Conservation (phyloP, 2,329 filamentous ascomycete species). For the Paramyrothecium sp. region DNA sequence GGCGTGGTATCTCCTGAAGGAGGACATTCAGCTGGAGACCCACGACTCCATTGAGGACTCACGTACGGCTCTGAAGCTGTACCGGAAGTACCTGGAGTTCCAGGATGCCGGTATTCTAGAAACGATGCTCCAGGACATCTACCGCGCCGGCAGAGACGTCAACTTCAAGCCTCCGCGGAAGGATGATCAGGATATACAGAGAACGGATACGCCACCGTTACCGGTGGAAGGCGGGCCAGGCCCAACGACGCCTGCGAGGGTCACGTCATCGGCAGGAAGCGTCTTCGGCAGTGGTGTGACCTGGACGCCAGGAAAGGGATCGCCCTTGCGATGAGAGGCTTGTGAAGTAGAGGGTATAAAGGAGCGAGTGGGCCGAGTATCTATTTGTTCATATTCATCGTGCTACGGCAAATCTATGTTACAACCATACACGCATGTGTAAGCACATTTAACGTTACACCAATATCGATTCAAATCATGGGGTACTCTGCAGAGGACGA, state of each 20-base stretch:
- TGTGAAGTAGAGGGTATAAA: too few relatives aligned
- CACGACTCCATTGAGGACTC: slow-evolving; percentile 98
- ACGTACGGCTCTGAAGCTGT: slow-evolving; percentile 83
- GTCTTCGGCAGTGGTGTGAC: slow-evolving; percentile 36
- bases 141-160: slow-evolving; percentile 49
- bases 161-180: slow-evolving; percentile 51
- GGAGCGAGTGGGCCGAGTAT: too few relatives aligned
- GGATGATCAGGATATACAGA: slow-evolving; percentile 41
- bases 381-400: too few relatives aligned
- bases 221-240: slow-evolving; percentile 31
- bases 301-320: slow-evolving; percentile 47
- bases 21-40: slow-evolving; percentile 88
- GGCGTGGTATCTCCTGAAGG: slow-evolving; percentile 85
- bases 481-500: too few relatives aligned
- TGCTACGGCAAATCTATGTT: too few relatives aligned
- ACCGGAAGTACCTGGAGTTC: slow-evolving; percentile 86
- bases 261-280: slow-evolving; percentile 29
- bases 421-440: too few relatives aligned
- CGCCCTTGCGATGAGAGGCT: slow-evolving; percentile 27
- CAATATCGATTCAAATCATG: too few relatives aligned
- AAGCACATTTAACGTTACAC: too few relatives aligned
- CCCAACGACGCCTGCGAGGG: slow-evolving; percentile 46
- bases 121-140: slow-evolving; percentile 83
- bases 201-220: slow-evolving; percentile 55
- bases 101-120: slow-evolving; percentile 81